Evolutionary conservation across 2,329 filamentous ascomycete genomes (phyloP).

Genomic region (Neocatenulostroma microsporum): DNA sequence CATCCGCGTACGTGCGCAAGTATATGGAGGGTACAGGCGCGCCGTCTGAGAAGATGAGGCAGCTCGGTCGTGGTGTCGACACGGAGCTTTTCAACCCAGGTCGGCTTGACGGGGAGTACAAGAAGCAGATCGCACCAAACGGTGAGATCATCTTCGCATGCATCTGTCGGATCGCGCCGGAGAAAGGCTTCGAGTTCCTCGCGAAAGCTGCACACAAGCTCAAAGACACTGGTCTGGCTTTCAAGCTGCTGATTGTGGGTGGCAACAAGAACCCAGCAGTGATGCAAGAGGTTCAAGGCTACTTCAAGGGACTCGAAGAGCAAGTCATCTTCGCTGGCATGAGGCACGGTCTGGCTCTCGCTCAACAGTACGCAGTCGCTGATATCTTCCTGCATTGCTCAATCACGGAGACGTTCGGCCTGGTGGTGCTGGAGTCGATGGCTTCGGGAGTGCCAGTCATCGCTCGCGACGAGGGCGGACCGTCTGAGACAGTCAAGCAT

Average conservation of each 20-base stretch:
- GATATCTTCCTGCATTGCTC: slow-evolving; percentile 67
- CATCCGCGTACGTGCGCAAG: slow-evolving; percentile 53
- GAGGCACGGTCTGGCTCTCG: slow-evolving; percentile 52
- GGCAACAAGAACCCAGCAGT: slow-evolving; percentile 59
- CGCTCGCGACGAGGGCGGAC: slow-evolving; percentile 61
- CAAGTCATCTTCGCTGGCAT: slow-evolving; percentile 61
- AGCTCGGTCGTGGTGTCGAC: slow-evolving; percentile 58
- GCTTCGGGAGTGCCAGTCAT: slow-evolving; percentile 62
- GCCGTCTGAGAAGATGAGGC: slow-evolving; percentile 49
- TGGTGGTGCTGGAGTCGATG: slow-evolving; percentile 65
- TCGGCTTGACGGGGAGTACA: slow-evolving; percentile 45
- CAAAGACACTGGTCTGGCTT: slow-evolving; percentile 49
- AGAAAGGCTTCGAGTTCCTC: slow-evolving; percentile 64
- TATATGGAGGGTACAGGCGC: slow-evolving; percentile 55
- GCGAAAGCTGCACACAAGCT: slow-evolving; percentile 49
- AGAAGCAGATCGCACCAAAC: slow-evolving; percentile 50
- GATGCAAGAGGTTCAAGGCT: slow-evolving; percentile 52
- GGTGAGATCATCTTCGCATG: slow-evolving; percentile 59
- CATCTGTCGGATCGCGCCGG: slow-evolving; percentile 59
- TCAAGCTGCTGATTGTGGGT: slow-evolving; percentile 60
- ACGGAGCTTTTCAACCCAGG: slow-evolving; percentile 53
- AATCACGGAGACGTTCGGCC: slow-evolving; percentile 62
- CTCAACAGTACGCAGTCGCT: slow-evolving; percentile 58
- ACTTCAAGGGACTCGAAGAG: slow-evolving; percentile 49
- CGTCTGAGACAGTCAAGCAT: slow-evolving; percentile 58